Percentiles rank a stretch among this genome's conserved stretches.
Evolutionary conservation across 2,329 filamentous ascomycete species (phyloP).

Genomic region (Apiospora koreana): DNA sequence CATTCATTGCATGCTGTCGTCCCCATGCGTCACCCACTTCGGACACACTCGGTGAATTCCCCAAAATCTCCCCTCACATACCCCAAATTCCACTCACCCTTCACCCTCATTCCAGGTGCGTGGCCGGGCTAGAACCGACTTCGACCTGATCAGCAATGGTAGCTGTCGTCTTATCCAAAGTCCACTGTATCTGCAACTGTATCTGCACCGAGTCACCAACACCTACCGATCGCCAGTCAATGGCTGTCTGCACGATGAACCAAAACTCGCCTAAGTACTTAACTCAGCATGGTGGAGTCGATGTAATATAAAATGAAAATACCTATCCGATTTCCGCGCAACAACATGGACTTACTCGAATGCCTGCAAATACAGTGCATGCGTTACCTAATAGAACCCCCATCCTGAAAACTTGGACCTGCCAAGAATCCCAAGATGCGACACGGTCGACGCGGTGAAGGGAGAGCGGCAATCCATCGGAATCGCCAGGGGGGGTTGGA

Average conservation of each 20-base stretch:
- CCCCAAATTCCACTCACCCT: background rate
- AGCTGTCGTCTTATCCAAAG: background rate
- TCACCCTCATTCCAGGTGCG: background rate
- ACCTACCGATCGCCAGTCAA: background rate
- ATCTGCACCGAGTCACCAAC: no score
- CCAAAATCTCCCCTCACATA: conserved; percentile 6
- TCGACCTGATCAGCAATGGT: background rate
- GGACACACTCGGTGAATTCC: conserved; percentile 2
- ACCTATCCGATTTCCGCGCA: background rate
- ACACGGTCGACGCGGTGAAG: background rate
- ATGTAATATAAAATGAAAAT: background rate
- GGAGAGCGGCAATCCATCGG: background rate
- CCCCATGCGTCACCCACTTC: background rate
- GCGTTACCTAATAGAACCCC: background rate
- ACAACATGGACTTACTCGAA: no score
- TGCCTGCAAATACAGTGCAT: no score
- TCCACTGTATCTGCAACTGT: background rate
- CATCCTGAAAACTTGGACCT: background rate
- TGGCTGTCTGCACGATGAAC: background rate
- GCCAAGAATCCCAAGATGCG: conserved; percentile 1
- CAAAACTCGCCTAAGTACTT: background rate
- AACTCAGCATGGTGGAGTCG: background rate
- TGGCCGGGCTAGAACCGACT: background rate
- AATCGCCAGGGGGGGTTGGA: background rate
- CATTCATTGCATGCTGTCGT: background rate